These are phyloP conservation scores for Crithidia mellificae DNA, from an alignment of 208 protist species.

Conservation along the genomic window DNA sequence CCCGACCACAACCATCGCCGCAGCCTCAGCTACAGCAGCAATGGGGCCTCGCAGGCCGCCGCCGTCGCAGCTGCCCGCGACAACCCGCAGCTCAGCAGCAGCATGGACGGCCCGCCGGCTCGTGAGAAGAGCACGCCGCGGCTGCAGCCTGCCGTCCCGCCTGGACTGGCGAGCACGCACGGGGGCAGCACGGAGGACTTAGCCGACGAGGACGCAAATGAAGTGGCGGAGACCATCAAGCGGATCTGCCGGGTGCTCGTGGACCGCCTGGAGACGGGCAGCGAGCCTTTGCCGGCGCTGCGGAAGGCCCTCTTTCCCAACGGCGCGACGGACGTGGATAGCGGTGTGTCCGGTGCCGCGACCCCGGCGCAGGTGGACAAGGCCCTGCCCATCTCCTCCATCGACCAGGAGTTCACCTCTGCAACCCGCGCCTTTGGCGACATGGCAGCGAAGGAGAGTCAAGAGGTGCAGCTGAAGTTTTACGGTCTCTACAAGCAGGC, in stretches of 20 bases:
- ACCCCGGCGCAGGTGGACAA: slow-evolving; percentile 21
- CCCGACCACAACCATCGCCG: slow-evolving; percentile 32
- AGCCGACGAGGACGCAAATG: slow-evolving; percentile 31
- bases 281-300: slow-evolving; percentile 50
- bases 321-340: slow-evolving; percentile 6
- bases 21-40: slow-evolving; percentile 32
- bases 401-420: slow-evolving; percentile 55
- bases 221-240: slow-evolving; percentile 32
- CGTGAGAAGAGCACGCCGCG: slow-evolving; percentile 28
- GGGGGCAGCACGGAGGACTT: slow-evolving; percentile 22
- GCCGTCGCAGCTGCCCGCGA: too few relatives aligned
- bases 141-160: slow-evolving; percentile 14
- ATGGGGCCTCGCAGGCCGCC: slow-evolving; percentile 15
- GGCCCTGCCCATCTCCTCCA: slow-evolving; percentile 26
- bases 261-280: slow-evolving; percentile 54
- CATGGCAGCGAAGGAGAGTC: slow-evolving; percentile 40
- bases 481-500: slow-evolving; percentile 90
- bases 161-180: slow-evolving; percentile 17
- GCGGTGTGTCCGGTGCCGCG: slow-evolving; percentile 9
- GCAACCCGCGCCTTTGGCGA: slow-evolving; percentile 58
- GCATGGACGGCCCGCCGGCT: slow-evolving; percentile 23
- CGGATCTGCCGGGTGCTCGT: slow-evolving; percentile 41
- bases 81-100: slow-evolving; percentile 8
- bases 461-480: slow-evolving; percentile 85
- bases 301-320: slow-evolving; percentile 40